Percentiles rank a stretch among this genome's conserved stretches.
Evolutionary conservation across 2,329 filamentous ascomycete species (phyloP).

Genomic region (Orbilia javanica): DNA sequence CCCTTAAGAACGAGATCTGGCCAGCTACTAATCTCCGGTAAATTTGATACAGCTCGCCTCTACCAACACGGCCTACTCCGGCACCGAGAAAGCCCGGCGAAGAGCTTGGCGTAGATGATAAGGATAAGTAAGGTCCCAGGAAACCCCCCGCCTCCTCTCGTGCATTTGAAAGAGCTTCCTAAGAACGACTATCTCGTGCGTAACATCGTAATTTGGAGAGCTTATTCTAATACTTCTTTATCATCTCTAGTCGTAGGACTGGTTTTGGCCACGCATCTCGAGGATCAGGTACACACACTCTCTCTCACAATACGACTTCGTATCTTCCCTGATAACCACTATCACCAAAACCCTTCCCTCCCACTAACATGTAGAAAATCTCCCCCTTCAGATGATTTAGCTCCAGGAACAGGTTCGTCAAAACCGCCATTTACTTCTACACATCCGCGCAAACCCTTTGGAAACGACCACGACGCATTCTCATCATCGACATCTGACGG

Average conservation of each 20-base stretch:
- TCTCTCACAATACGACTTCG: background rate
- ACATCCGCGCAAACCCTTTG: constrained; percentile 64
- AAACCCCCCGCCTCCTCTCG: background rate
- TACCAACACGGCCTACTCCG: constrained; percentile 55
- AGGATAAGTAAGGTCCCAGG: constrained; percentile 46
- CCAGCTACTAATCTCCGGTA: constrained; percentile 28
- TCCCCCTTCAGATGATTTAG: constrained; percentile 67
- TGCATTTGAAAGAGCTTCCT: background rate
- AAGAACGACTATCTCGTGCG: background rate
- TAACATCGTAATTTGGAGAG: too few relatives aligned
- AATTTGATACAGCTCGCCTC: constrained; percentile 36
- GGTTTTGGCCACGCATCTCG: constrained; percentile 60
- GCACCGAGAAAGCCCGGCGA: constrained; percentile 52
- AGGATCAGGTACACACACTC: constrained; percentile 62
- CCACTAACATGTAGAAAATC: constrained; percentile 26
- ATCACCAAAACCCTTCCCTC: too few relatives aligned
- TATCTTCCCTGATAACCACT: background rate
- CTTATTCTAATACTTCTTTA: background rate
- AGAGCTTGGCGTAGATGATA: constrained; percentile 40
- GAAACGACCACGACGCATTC: constrained; percentile 40
- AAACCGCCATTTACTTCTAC: constrained; percentile 70
- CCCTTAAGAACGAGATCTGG: background rate
- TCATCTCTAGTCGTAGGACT: constrained; percentile 33
- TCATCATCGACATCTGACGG: constrained; percentile 58
- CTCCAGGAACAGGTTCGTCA: constrained; percentile 68